Evolutionary conservation across 2,329 filamentous ascomycete species (phyloP), one percentile per base, ranked within the genome.

Genomic region (Ophiosphaerella herpotricha): DNA sequence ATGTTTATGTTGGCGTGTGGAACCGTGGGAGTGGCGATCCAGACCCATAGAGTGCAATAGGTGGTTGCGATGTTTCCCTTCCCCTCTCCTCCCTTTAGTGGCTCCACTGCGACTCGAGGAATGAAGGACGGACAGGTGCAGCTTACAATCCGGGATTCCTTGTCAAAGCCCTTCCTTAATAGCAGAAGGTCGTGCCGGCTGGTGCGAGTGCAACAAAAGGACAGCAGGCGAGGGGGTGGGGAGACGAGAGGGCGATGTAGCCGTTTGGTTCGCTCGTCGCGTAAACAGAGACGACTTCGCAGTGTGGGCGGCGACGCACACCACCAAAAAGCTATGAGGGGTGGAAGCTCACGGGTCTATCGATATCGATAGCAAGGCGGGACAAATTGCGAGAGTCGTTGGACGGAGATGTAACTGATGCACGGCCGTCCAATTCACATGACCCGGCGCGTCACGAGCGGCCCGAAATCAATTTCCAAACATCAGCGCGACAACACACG

Each of bases 81-180:
- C 26, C 26, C 5, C 26, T 29, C 47, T 32, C 26, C 39, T 31
- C 34, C 41, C 29, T 40, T 44, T 35, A 21, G 23, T 16, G 21
- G 33, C 36, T 52, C 56, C 53, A 48, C 51, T 36, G 49, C 43
- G 47, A 61, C 53, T 61, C 54, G 57, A 60, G 46, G 40, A 40
- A 39, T 39, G 44, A 60, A 39, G 29, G 35, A 39, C 32, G 37
- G 46, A 32, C 18, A 23, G 46, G 46, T 24, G 39, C 39, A 38
- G 46, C 46, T 48, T 48, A 43, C 46, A 14, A 32, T 32, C 24
- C 43, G 33, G 24, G 38, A 16, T 26, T 13, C 32, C 26, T 32
- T 39, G 9, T 35, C 31, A 29, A 21, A 29, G 18, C 31, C 37
- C 24, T 37, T 37, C 16, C 29, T 26, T 35, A 23, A 36, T 33